These are phyloP conservation scores for Starmerella stigmatis DNA, from an alignment of 805 yeast species.

Conservation along the genomic window DNA sequence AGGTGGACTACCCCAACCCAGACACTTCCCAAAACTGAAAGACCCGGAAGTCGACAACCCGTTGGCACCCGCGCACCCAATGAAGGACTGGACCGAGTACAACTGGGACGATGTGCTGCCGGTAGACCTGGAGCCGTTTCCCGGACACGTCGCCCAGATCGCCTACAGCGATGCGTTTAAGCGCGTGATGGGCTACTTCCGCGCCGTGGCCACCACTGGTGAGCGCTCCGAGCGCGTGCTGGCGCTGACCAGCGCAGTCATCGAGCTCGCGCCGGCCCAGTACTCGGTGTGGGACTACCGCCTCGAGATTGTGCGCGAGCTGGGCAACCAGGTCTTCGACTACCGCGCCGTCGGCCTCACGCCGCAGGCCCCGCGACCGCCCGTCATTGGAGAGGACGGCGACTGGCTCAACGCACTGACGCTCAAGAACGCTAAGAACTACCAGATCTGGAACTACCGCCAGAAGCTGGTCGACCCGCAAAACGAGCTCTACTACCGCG, in stretches of 20 bases:
- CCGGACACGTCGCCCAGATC: slow-evolving; percentile 31
- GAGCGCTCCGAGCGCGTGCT: slow-evolving; percentile 68
- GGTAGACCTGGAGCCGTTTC: slow-evolving; percentile 26
- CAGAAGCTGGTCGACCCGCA: slow-evolving; percentile 44
- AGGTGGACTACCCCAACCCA: too few relatives aligned
- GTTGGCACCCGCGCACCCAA: background rate
- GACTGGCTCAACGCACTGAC: slow-evolving; percentile 75
- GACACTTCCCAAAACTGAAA: background rate
- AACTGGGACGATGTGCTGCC: slow-evolving; percentile 32
- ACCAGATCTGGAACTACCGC: slow-evolving; percentile 95
- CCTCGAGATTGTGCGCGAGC: slow-evolving; percentile 25
- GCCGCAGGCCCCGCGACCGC: slow-evolving; percentile 24
- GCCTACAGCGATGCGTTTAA: slow-evolving; percentile 62
- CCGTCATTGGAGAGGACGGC: slow-evolving; percentile 40
- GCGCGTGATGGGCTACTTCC: slow-evolving; percentile 46
- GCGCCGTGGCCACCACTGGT: slow-evolving; percentile 46
- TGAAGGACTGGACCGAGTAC: slow-evolving; percentile 21
- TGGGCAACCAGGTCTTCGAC: slow-evolving; percentile 30
- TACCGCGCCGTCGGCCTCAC: slow-evolving; percentile 20
- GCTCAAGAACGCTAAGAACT: slow-evolving; percentile 71
- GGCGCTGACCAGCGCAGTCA: slow-evolving; percentile 51
- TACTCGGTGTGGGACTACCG: slow-evolving; percentile 71
- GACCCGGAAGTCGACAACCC: too few relatives aligned
- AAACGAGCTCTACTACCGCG: slow-evolving; percentile 26
- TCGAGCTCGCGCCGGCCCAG: slow-evolving; percentile 71